Evolutionary conservation across 495 filamentous ascomycete genomes (phyloP).

Genomic region (Thermothielavioides terrestris): DNA sequence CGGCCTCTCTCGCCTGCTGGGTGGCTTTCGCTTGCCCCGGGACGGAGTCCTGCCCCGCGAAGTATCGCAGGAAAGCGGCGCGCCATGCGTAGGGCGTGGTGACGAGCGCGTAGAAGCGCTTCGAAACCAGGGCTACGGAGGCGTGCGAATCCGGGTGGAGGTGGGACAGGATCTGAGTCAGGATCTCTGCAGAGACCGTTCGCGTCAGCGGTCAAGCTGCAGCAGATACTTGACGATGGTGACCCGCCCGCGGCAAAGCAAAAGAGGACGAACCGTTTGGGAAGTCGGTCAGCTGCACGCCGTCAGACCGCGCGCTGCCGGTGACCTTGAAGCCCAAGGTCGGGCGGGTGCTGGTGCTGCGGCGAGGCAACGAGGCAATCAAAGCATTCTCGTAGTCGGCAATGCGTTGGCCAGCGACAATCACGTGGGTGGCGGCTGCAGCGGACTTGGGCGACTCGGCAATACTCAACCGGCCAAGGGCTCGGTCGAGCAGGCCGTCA

Average conservation of each 20-base stretch:
- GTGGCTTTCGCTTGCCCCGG: conserved; percentile 26
- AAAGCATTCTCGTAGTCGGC: conserved; percentile 64
- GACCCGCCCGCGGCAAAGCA: background rate
- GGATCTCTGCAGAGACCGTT: conserved; percentile 53
- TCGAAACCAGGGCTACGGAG: conserved; percentile 71
- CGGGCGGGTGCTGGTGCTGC: conserved; percentile 36
- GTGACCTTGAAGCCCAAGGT: conserved; percentile 54
- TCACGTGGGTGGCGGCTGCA: background rate
- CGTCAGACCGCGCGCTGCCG: conserved; percentile 37
- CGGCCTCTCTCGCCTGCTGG: conserved; percentile 31
- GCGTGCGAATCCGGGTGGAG: conserved; percentile 70
- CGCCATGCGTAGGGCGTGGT: conserved; percentile 88
- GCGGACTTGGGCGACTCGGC: conserved; percentile 12
- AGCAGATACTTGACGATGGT: background rate
- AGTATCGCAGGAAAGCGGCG: conserved; percentile 79
- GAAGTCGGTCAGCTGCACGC: conserved; percentile 53
- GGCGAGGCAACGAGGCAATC: conserved; percentile 30
- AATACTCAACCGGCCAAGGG: conserved; percentile 36
- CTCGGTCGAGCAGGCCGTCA: conserved; percentile 28
- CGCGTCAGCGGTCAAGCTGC: conserved; percentile 16
- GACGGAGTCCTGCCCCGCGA: conserved; percentile 58
- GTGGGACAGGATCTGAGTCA: conserved; percentile 88
- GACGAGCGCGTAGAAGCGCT: conserved; percentile 71
- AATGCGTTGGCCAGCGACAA: conserved; percentile 51
- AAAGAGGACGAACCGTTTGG: conserved; percentile 62